Conservation (phyloP, 805 yeast species). For the Nakazawaea populi region DNA sequence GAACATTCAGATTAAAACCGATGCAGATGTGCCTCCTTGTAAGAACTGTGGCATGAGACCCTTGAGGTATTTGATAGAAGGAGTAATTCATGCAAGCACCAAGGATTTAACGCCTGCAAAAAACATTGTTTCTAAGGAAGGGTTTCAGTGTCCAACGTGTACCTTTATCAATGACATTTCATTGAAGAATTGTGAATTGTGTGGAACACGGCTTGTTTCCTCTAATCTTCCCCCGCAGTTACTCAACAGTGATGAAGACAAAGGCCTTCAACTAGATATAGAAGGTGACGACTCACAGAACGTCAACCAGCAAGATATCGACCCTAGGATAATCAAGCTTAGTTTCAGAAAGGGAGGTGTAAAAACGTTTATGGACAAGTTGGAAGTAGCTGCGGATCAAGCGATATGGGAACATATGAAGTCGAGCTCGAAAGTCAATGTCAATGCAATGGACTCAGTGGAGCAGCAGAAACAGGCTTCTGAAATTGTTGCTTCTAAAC, state of each 20-base stretch:
- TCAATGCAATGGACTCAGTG: constrained; percentile 25
- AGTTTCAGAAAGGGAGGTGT: constrained; percentile 78
- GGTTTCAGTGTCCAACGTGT: constrained; percentile 39
- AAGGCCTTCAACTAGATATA: constrained; percentile 6
- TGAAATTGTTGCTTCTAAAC: not conserved
- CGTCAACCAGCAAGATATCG: constrained; percentile 15
- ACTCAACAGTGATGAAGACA: not conserved
- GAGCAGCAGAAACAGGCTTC: not conserved
- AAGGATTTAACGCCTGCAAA: constrained; percentile 4
- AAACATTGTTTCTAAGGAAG: constrained; percentile 16
- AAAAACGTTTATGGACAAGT: constrained; percentile 40
- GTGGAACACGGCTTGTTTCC: constrained; percentile 55
- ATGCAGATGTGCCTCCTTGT: constrained; percentile 38
- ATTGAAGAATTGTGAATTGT: constrained; percentile 75
- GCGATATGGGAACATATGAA: constrained; percentile 38
- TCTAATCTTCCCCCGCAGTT: constrained; percentile 15
- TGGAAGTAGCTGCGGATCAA: constrained; percentile 39
- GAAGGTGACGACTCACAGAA: constrained; percentile 8
- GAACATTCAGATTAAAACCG: not conserved
- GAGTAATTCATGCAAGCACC: constrained; percentile 8
- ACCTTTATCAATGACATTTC: constrained; percentile 81
- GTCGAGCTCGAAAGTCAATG: constrained; percentile 23
- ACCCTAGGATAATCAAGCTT: constrained; percentile 42
- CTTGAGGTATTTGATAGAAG: constrained; percentile 27
- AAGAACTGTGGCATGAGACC: constrained; percentile 58